Base-by-base conservation (phyloP, 2,329 filamentous ascomycete genomes). In the Periconia digitata region DNA sequence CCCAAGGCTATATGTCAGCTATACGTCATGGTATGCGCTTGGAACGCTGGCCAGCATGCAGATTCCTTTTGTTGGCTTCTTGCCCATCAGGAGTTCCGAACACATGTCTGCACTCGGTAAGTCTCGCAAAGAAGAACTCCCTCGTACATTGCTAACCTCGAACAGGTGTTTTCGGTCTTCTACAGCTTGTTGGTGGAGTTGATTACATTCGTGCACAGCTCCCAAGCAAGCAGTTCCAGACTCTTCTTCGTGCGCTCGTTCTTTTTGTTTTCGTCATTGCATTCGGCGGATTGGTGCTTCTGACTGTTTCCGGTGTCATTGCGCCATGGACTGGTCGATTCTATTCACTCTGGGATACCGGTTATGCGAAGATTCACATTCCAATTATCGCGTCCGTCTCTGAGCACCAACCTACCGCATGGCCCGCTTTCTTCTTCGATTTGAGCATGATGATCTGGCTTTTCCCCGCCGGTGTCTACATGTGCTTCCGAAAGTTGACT, bases 311-410 rank as follows among this genome's bases (percentile, higher is more conserved):
- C 16, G 94, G 94, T 53, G 88, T 94, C 58, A 94, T 99, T 72
- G 94, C 95, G 18, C 94, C 95, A 16, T 99, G 94, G 94, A 91
- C 89, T 64, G 94, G 94, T 55, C 92, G 94, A 63, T 99, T 99
- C 82, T 99, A 99, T 79, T 99, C 95, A 18, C 85, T 99, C 24
- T 99, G 92, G 91, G 95, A 99, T 71, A 99, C 94, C 6, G 88
- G 90, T 63, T 99, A 99, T 70, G 94, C 94, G 65, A 99, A 99
- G 81, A 95, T 97, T 56, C 94, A 99, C 69, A 99, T 99, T 69
- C 94, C 94, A 53, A 99, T 99, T 69, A 99, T 99, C 71, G 94
- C 94, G 3, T 99, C 94, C n/a, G 94, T 99, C 40, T 99, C 94
- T 1, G 94, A 99, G 76, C 94, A 99, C 77, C 94, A 99, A 76